These are phyloP conservation scores for Prototheca wickerhamii DNA, from an alignment of 163 green algal genomes.

Conservation along the genomic window DNA sequence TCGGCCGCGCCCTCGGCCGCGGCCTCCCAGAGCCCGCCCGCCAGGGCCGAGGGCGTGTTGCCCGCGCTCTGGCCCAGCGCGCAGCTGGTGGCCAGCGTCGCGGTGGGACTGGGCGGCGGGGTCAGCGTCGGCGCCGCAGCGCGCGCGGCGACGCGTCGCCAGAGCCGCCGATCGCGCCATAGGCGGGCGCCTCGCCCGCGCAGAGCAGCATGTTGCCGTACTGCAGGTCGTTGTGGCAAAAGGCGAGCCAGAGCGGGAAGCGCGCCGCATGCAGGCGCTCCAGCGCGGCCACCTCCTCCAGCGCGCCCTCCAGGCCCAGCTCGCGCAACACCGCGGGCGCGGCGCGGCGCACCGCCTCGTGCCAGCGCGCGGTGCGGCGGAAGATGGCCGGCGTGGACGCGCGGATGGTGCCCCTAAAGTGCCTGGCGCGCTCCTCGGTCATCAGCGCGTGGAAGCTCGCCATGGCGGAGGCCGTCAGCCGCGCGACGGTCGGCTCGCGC, in stretches of 20 bases:
- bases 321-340: neutral
- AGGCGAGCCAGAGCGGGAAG: conserved; percentile 30
- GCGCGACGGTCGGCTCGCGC: conserved; percentile 19
- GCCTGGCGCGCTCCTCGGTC: conserved; percentile 7
- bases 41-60: neutral
- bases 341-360: neutral
- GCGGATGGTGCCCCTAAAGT: neutral
- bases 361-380: conserved; percentile 4
- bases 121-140: neutral
- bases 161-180: neutral
- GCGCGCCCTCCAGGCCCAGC: neutral
- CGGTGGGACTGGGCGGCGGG: neutral
- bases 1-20: neutral
- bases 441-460: conserved; percentile 46
- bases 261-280: neutral
- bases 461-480: conserved; percentile 42
- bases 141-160: neutral
- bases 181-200: neutral
- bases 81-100: neutral
- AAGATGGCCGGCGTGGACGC: conserved; percentile 6
- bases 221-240: conserved; percentile 62
- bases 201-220: conserved; percentile 58
- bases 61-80: neutral
- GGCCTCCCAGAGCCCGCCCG: neutral
- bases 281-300: conserved; percentile 8